Evolutionary conservation across 129 eudicot species (phyloP), one percentile per base, ranked within the genome.

Genomic region (Centaurea solstitialis): DNA sequence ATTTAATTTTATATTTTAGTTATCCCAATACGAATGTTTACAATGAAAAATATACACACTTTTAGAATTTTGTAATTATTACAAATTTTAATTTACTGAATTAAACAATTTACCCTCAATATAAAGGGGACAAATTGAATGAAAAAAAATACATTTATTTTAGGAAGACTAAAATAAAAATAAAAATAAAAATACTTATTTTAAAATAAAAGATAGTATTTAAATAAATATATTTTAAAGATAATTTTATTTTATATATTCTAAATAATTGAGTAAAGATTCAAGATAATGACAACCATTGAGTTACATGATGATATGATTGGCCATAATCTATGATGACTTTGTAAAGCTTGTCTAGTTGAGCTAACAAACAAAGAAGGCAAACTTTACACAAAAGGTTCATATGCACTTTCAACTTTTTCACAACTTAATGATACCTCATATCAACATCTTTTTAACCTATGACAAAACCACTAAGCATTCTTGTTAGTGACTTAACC

Each of bases 381-480:
- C 67, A 72, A 80, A 26, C 73, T 8, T 80, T 80, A 73, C 78
- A 26, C 72, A 80, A 80, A 80, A 79, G 76, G 82, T 45, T 70
- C 76, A 68, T 70, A 57, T 53, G 70, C 70, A 35, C 77, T 73
- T 73, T 73, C 30, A 73, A 73, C 38, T 45, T 5, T 35, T 61
- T 72, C 70, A 79, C 82, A 79, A 69, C 76, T 68, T 75, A 47
- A 33, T 69, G 69, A 47, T 45, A 73, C 37, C 74, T 65, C 62
- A 68, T 73, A 61, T 72, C 64, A 57, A 59, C 39, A 21, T 71
- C 26, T 61, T 79, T 72, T 59, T 68, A 70, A 64, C 57, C 50
- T 69, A 69, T 79, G 82, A 80, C 65, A 61, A 80, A 80, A 80
- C 79, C 40, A 80, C 73, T 80, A 80, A 73, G 43, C 73, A 73